Base-by-base conservation (phyloP, 2,329 filamentous ascomycete species). In the Alternaria novae-zelandiae region DNA sequence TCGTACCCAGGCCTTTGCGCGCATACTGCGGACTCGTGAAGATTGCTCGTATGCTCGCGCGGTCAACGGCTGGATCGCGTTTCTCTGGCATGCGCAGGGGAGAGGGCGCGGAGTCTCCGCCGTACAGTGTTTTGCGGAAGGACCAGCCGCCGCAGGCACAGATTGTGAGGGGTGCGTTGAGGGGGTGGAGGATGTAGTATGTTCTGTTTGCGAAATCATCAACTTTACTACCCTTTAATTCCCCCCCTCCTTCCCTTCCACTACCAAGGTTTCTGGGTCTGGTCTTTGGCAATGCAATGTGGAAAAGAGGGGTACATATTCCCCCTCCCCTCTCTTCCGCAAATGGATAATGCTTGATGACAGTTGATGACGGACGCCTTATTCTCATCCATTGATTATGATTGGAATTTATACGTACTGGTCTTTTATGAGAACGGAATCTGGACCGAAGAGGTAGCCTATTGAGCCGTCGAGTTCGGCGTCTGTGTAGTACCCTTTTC, bases 141-240 rank as follows among this genome's bases (percentile, higher is more conserved):
- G 75, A 78, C 77, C 77, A 79, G 10, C 77, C 76, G 21, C 77
- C 77, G 43, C 75, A 79, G n/a, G 77, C 77, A 47, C 67, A 71
- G 47, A 79, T 77, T 7, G 57, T 69, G 10, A 15, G 6, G 3
- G 76, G 75, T 0, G 57, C 53, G 12, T 51, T 15, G 15, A 53
- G 26, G 3, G 75, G 76, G 53, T 76, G 69, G 9, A 79, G 70
- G 54, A 79, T 76, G 65, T 72, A 79, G 58, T 79, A 79, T 12
- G 76, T 79, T 54, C 66, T 73, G 50, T 47, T 47, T 30, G 44
- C 41, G 43, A 32, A 1, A n/a, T 53, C n/a, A 21, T 53, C 36
- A 53, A 41, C 30, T 13, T 53, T 53, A 17, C 20, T 21, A 32
- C 3, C 1, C 30, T 5, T 23, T 5, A 8, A 36, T 36, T 36